These are phyloP conservation scores for Backusella luteola DNA, from an alignment of 192 early-diverging fungal genomes.

Conservation along the genomic window DNA sequence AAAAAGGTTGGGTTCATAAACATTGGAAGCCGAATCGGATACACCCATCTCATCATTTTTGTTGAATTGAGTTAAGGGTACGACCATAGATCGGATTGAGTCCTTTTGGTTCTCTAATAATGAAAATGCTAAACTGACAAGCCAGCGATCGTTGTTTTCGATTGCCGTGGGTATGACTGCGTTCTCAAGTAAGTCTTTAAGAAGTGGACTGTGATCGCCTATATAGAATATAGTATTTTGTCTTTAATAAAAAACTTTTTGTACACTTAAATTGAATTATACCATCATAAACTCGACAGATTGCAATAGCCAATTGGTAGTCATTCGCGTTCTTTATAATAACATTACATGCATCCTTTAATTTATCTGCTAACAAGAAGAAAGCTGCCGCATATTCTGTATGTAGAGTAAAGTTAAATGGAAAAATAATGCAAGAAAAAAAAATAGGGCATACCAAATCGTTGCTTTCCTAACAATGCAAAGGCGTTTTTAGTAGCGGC, in stretches of 20 bases:
- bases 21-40: slow-evolving; percentile 22
- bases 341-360: slow-evolving; percentile 91
- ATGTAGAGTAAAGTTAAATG: neutral
- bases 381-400: slow-evolving; percentile 92
- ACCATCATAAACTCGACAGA: slow-evolving; percentile 93
- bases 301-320: slow-evolving; percentile 85
- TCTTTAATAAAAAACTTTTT: neutral
- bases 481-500: slow-evolving; percentile 98
- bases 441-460: slow-evolving; percentile 62
- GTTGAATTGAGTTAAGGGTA: slow-evolving; percentile 23
- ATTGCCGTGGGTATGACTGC: slow-evolving; percentile 57
- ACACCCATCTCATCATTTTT: neutral
- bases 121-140: slow-evolving; percentile 53
- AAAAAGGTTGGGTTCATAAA: slow-evolving; percentile 66
- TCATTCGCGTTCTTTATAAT: slow-evolving; percentile 92
- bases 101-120: slow-evolving; percentile 55
- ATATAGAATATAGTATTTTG: neutral
- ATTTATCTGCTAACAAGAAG: slow-evolving; percentile 84
- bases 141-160: slow-evolving; percentile 64
- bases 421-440: neutral
- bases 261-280: neutral
- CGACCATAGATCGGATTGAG: slow-evolving; percentile 61
- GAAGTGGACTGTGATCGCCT: slow-evolving; percentile 59
- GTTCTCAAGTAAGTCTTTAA: slow-evolving; percentile 49
- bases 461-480: slow-evolving; percentile 91